Evolutionary conservation across 257 asterid species (phyloP).

Genomic region (Catharanthus roseus): DNA sequence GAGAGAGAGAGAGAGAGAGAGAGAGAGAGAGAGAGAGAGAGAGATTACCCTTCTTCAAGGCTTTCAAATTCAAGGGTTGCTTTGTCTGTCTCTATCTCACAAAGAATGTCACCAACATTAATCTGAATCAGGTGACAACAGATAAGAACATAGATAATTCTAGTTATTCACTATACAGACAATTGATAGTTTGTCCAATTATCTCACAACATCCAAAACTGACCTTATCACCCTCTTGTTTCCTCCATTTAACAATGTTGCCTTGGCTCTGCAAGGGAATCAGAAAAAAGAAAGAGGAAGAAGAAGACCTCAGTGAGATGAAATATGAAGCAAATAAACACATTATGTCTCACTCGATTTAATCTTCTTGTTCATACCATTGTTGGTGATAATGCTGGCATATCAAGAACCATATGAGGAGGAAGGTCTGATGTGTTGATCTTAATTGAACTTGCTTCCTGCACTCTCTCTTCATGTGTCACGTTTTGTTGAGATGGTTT

Average conservation of each 20-base stretch:
- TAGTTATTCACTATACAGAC: constrained; percentile 4
- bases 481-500: constrained; percentile 36
- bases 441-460: constrained; percentile 51
- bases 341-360: neutral
- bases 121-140: constrained; percentile 57
- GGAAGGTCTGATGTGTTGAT: constrained; percentile 73
- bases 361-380: constrained; percentile 51
- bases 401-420: constrained; percentile 79
- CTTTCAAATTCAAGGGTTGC: constrained; percentile 93
- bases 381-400: constrained; percentile 99
- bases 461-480: constrained; percentile 33
- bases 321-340: constrained; percentile 11
- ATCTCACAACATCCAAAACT: constrained; percentile 17
- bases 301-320: constrained; percentile 5
- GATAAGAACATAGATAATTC: constrained; percentile 4
- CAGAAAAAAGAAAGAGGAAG: neutral
- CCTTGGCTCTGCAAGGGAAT: constrained; percentile 75
- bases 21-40: constrained; percentile 4
- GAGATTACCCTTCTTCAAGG: constrained; percentile 98
- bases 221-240: constrained; percentile 98
- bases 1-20: too few relatives aligned
- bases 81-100: constrained; percentile 99
- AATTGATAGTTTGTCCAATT: constrained; percentile 4
- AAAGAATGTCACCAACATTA: constrained; percentile 84
- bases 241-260: constrained; percentile 76